Percentiles rank a stretch among this genome's conserved stretches.
phyloP scores from a whole-genome alignment of 1,284 basidiomycete species.

The Ceratobasidium sp. region DNA sequence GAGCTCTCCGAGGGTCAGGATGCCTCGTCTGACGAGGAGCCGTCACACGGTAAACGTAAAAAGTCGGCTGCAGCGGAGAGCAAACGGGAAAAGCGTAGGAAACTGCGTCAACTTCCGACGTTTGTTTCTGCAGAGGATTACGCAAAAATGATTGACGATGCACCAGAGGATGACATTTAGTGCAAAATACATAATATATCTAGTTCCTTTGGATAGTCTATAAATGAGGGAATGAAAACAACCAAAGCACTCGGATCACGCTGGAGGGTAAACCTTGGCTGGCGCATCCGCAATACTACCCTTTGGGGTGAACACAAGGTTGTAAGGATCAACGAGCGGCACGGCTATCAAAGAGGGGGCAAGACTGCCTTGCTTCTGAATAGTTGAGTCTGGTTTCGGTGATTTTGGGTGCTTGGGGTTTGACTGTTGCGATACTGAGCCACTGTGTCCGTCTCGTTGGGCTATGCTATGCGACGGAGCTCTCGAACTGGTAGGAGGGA shows the following conservation, averaged over 20 bases:
- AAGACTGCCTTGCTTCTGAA: neutral
- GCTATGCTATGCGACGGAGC: neutral
- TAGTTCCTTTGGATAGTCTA: neutral
- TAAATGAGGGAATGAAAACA: constrained; percentile 22
- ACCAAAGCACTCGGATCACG: neutral
- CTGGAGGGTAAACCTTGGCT: neutral
- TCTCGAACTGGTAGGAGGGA: neutral
- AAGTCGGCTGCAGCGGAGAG: constrained; percentile 60
- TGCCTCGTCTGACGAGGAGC: constrained; percentile 62
- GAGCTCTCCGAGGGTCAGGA: constrained; percentile 56
- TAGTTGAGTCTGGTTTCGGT: neutral
- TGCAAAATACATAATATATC: constrained; percentile 2
- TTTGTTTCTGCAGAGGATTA: constrained; percentile 98
- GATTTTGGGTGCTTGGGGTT: neutral
- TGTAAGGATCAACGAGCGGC: constrained; percentile 31
- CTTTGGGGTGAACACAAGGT: constrained; percentile 25
- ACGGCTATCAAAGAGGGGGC: neutral
- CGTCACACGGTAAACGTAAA: constrained; percentile 69
- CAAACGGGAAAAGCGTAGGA: constrained; percentile 69
- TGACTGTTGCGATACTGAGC: neutral
- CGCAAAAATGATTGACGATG: constrained; percentile 88
- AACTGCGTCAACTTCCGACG: constrained; percentile 79
- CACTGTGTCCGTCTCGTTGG: neutral
- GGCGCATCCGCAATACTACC: neutral
- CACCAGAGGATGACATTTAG: constrained; percentile 76